A percentile compares a stretch with the other conserved stretches of the same genome.
phyloP scores from a whole-genome alignment of 305 asterid genomes.

The Salvia sclarea region DNA sequence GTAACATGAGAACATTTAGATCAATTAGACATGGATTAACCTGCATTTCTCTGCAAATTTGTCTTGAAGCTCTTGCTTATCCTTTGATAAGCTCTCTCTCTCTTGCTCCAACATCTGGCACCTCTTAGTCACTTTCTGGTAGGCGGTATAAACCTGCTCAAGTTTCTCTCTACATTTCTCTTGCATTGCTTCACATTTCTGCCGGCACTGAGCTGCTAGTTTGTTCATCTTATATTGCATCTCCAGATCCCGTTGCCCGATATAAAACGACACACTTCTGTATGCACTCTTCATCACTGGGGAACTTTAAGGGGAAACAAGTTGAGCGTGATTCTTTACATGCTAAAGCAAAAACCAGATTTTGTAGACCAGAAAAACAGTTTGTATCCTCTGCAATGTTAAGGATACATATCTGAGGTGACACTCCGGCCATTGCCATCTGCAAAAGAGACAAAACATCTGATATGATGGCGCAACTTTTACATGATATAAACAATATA shows the following conservation, averaged over 20 bases:
- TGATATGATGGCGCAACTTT: not conserved
- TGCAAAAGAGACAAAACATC: slow-evolving; percentile 43
- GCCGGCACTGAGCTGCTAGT: slow-evolving; percentile 76
- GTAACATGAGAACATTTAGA: slow-evolving; percentile 5
- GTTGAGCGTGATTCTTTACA: slow-evolving; percentile 5
- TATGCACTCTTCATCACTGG: slow-evolving; percentile 81
- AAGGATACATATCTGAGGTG: slow-evolving; percentile 91
- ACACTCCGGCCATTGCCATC: slow-evolving; percentile 83
- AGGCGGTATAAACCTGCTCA: slow-evolving; percentile 82
- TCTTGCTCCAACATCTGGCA: slow-evolving; percentile 92
- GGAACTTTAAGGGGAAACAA: slow-evolving; percentile 42
- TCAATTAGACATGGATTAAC: slow-evolving; percentile 34
- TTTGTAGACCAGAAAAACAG: slow-evolving; percentile 12
- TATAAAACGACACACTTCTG: slow-evolving; percentile 73
- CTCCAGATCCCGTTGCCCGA: slow-evolving; percentile 87
- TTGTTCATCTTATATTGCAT: slow-evolving; percentile 84
- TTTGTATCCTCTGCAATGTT: slow-evolving; percentile 14
- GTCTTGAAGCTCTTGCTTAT: slow-evolving; percentile 89
- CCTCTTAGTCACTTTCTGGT: slow-evolving; percentile 78
- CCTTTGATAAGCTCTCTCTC: slow-evolving; percentile 69
- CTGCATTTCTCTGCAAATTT: slow-evolving; percentile 89
- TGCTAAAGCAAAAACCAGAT: slow-evolving; percentile 15
- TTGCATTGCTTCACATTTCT: slow-evolving; percentile 86
- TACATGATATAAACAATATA: slow-evolving; percentile 9
- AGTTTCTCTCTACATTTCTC: slow-evolving; percentile 80